Conservation (phyloP, 306 rosid species). For the Begonia loranthoides region DNA sequence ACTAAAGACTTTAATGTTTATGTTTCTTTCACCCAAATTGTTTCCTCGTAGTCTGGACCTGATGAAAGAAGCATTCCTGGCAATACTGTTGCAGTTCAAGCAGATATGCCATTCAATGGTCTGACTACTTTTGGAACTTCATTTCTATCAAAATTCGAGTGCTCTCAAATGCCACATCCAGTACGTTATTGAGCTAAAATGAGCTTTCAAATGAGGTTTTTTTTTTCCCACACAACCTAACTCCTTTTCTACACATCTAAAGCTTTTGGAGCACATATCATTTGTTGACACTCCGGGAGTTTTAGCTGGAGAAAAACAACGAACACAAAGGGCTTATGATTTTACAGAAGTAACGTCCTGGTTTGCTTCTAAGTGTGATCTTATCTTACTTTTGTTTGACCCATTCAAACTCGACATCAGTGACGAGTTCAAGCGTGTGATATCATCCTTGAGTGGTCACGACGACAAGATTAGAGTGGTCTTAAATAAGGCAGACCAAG, state of each 20-base stretch:
- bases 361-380: slow-evolving; percentile 93
- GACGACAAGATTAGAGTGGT: slow-evolving; percentile 93
- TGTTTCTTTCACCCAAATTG: not conserved
- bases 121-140: slow-evolving; percentile 75
- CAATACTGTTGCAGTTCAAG: slow-evolving; percentile 88
- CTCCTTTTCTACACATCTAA: not conserved
- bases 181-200: slow-evolving; percentile 29
- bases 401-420: slow-evolving; percentile 96
- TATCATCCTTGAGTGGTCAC: slow-evolving; percentile 68
- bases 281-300: slow-evolving; percentile 97
- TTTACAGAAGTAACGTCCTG: slow-evolving; percentile 90
- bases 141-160: slow-evolving; percentile 92
- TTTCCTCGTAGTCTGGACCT: slow-evolving; percentile 54
- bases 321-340: slow-evolving; percentile 76
- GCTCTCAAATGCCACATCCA: slow-evolving; percentile 94
- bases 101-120: slow-evolving; percentile 94
- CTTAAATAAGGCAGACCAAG: slow-evolving; percentile 83
- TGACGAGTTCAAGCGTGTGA: slow-evolving; percentile 92
- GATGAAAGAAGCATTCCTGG: slow-evolving; percentile 98
- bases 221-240: too few species aligned
- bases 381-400: slow-evolving; percentile 80
- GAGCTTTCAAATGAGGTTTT: too few species aligned
- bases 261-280: slow-evolving; percentile 79
- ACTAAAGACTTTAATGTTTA: not conserved
- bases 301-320: slow-evolving; percentile 92